Base-by-base conservation (phyloP, 2,329 filamentous ascomycete genomes). In the Aspergillus sp. region DNA sequence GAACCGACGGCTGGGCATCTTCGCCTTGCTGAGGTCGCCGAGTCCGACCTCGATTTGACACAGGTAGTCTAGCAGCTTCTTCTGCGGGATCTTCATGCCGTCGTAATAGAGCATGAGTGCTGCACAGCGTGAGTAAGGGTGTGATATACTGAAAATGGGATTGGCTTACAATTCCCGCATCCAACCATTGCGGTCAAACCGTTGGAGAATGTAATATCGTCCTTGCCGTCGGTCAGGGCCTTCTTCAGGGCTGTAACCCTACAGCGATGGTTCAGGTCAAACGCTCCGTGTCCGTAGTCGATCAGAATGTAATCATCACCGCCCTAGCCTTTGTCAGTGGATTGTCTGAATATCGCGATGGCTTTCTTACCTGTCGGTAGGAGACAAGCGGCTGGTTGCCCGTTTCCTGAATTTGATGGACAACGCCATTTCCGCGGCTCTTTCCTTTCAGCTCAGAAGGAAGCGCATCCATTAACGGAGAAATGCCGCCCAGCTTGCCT, bases 181-280 rank as follows among this genome's bases (percentile, higher is more conserved):
- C 70, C 67, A 14, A 74, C 67, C 11, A 66, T 72, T 16, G 69
- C 72, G 39, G 62, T 59, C 7, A 74, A 48, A 4, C 63, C 58
- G 4, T 49, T 52, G 26, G 58, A 60, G 8, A 64, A 60, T 1
- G 51, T 44, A 7, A 65, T 60, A 8, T 53, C 48, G 1, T 47
- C 49, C 1, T 40, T 52, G 13, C 38, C 42, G 39, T 60, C 49
- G 17, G 44, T 41, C n/a, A 75, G 44, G 4, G 63, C 60, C 28
- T 67, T 66, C 32, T 71, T 68, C 2, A 75, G 57, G 0, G 68
- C 68, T 2, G 69, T 74, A 11, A 71, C 67, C 27, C 72, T 62
- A 47, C 70, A 74, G 15, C 69, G 60, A 50, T 75, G 65, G 48
- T 76, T 74, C 35, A 78, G 57, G 37, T 78, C 64, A 39, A 74